These are phyloP conservation scores for Entelexis paramagnoliae DNA, from an alignment of 1,139 yeast genomes.

Conservation along the genomic window DNA sequence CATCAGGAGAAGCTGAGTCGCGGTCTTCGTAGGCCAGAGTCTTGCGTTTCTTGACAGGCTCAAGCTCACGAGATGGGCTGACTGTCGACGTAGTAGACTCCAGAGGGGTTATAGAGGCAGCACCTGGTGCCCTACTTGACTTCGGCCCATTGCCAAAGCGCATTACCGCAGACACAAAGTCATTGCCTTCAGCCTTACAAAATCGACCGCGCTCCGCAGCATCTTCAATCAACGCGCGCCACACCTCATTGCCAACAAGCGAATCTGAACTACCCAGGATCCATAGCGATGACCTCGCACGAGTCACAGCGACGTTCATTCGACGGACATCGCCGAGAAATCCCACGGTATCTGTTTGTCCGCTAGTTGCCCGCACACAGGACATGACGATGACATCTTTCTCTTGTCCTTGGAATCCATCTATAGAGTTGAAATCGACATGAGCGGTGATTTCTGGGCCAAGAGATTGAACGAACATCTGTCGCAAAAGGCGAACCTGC, in stretches of 20 bases:
- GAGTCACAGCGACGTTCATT: slow-evolving; percentile 30
- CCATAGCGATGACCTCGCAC: slow-evolving; percentile 91
- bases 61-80: too few species aligned
- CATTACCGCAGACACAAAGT: neutral
- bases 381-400: slow-evolving; percentile 88
- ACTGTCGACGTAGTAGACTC: too few species aligned
- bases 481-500: slow-evolving; percentile 55
- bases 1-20: too few species aligned
- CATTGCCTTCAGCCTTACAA: neutral
- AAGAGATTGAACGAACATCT: slow-evolving; percentile 46
- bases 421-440: slow-evolving; percentile 88
- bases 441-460: slow-evolving; percentile 55
- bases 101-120: too few species aligned
- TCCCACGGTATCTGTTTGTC: slow-evolving; percentile 18
- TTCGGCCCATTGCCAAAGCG: neutral
- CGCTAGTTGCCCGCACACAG: slow-evolving; percentile 73
- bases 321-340: slow-evolving; percentile 24
- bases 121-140: neutral
- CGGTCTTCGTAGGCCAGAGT: too few species aligned
- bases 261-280: slow-evolving; percentile 70
- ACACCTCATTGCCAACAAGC: slow-evolving; percentile 50
- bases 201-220: slow-evolving; percentile 9
- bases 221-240: slow-evolving; percentile 48
- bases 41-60: too few species aligned
- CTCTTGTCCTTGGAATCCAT: slow-evolving; percentile 98